Base-by-base conservation (phyloP, 1,284 basidiomycete genomes). In the Ganoderma lucidum region DNA sequence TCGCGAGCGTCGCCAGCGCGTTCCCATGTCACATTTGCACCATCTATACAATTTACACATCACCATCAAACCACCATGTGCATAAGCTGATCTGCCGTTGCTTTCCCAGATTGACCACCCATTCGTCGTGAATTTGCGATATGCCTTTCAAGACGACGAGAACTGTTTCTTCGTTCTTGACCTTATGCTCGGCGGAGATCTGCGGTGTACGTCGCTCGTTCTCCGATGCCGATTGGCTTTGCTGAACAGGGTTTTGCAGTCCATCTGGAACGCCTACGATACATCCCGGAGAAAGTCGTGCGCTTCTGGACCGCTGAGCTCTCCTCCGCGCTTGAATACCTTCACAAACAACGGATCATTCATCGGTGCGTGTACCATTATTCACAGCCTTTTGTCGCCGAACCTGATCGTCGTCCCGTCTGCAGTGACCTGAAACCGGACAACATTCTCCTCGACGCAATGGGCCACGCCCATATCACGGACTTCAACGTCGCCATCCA, bases 401-500 rank as follows among this genome's bases (percentile, higher is more conserved):
- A 14, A 10, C 79, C 80, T 64, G 72, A 83, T 67, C 60, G 30
- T 83, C 55, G 74, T 82, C 63, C 66, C 44, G 8, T 35, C 35
- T 35, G 3, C 66, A 96, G 96, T 35, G 97, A 98, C 80, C 81
- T 99, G 71, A 99, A 99, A 80, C 97, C 97, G 1, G 97, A 99
- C 80, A 99, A 99, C 79, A 94, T 99, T 73, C 87, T 99, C 14
- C 86, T 99, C 53, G 97, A 99, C 81, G 90, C 94, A 58, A 85
- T 88, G 75, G 97, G 97, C 0, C 97, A 99, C 79, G 97, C 96
- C 0, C 97, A 99, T 79, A 86, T 99, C 72, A 99, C 97, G 17
- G 97, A 99, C 82, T 98, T 99, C 84, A 99, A 99, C 80, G 96
- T 99, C 74, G 97, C 97, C 17, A 96, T 99, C 9, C 97, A 99